phyloP scores from a whole-genome alignment of 805 yeast species.

The Teunomyces cretensis region DNA sequence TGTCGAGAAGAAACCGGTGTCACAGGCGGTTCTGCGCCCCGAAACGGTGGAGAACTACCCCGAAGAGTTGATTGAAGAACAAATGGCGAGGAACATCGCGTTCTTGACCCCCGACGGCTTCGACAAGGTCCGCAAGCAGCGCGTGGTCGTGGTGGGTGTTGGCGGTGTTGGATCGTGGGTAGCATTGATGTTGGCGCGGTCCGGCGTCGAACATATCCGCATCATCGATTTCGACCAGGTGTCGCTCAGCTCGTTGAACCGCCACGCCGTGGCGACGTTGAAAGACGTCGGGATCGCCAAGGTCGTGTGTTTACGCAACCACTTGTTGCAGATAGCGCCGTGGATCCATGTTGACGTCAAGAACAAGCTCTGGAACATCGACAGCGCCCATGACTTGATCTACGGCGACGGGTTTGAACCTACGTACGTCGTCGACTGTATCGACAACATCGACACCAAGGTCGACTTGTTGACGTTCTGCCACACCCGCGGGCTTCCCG shows the following conservation, averaged over 20 bases:
- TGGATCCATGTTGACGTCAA: slow-evolving; percentile 83
- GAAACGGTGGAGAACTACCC: slow-evolving; percentile 21
- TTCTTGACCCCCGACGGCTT: slow-evolving; percentile 87
- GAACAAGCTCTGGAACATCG: slow-evolving; percentile 74
- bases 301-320: slow-evolving; percentile 75
- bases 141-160: slow-evolving; percentile 82
- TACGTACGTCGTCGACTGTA: slow-evolving; percentile 86
- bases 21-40: slow-evolving; percentile 1
- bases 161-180: slow-evolving; percentile 99
- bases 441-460: slow-evolving; percentile 96
- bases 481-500: slow-evolving; percentile 56
- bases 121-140: slow-evolving; percentile 64
- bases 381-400: slow-evolving; percentile 61
- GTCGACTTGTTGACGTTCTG: slow-evolving; percentile 83
- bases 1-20: neutral
- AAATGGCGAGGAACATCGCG: slow-evolving; percentile 90
- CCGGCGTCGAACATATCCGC: slow-evolving; percentile 79
- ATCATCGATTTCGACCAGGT: slow-evolving; percentile 96
- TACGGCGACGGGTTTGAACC: slow-evolving; percentile 53
- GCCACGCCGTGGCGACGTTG: slow-evolving; percentile 93
- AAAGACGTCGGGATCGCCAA: slow-evolving; percentile 91
- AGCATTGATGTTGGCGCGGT: slow-evolving; percentile 83
- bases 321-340: slow-evolving; percentile 78
- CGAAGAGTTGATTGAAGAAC: slow-evolving; percentile 82
- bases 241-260: slow-evolving; percentile 81